These are phyloP conservation scores for Grigorovia jiainica DNA, from an alignment of 805 yeast genomes.

Conservation along the genomic window DNA sequence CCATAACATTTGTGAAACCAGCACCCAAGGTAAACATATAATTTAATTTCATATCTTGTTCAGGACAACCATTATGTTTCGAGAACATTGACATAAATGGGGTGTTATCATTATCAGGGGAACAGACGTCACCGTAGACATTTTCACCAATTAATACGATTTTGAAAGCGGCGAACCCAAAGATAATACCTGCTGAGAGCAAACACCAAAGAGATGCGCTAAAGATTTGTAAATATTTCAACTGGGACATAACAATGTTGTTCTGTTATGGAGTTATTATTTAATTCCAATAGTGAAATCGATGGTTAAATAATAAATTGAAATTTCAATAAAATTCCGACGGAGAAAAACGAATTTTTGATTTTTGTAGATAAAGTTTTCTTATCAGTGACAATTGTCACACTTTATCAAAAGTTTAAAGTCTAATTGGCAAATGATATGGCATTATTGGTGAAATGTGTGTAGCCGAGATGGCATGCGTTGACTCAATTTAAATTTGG, in stretches of 20 bases:
- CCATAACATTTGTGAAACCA: slow-evolving; percentile 73
- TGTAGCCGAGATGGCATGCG: too few species aligned
- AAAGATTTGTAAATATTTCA: slow-evolving; percentile 37
- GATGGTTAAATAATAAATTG: too few species aligned
- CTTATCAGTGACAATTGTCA: too few species aligned
- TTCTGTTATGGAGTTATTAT: neutral
- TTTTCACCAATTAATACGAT: slow-evolving; percentile 73
- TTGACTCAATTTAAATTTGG: too few species aligned
- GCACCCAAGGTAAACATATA: slow-evolving; percentile 80
- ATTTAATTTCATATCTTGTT: slow-evolving; percentile 78
- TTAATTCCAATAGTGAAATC: too few species aligned
- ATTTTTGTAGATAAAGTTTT: too few species aligned
- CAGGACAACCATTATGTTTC: slow-evolving; percentile 41
- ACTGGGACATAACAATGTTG: neutral
- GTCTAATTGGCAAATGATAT: too few species aligned
- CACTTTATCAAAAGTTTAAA: too few species aligned
- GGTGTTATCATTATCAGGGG: slow-evolving; percentile 4
- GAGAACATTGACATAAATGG: too few species aligned
- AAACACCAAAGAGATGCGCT: slow-evolving; percentile 86
- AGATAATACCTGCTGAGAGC: slow-evolving; percentile 85
- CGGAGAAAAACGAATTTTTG: too few species aligned
- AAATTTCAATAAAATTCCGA: too few species aligned
- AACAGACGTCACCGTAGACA: slow-evolving; percentile 60
- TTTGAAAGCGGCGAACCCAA: slow-evolving; percentile 93
- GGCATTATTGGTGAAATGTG: too few species aligned